Evolutionary conservation across 2,329 filamentous ascomycete species (phyloP).

Genomic region (Cytospora schulzeri): DNA sequence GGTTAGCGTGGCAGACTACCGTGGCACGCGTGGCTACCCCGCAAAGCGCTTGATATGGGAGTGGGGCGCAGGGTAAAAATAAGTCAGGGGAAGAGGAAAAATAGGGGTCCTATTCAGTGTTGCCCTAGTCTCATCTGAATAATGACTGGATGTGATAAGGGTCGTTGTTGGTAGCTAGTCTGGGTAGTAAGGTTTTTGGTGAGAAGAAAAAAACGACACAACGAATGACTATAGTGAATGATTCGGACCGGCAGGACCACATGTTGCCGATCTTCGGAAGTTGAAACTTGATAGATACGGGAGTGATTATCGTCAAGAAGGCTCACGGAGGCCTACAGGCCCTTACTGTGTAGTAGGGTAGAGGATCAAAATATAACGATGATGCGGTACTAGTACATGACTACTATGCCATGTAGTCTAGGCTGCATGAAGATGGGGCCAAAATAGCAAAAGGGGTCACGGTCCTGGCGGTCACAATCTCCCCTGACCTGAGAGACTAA

Average conservation of each 20-base stretch:
- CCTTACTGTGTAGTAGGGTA: too few relatives aligned
- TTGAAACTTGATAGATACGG: neutral
- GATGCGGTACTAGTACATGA: neutral
- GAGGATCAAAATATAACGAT: neutral
- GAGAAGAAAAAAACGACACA: neutral
- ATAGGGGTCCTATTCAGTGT: constrained; percentile 13
- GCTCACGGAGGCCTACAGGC: too few relatives aligned
- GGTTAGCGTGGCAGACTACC: constrained; percentile 11
- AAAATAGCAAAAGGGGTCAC: constrained; percentile 1
- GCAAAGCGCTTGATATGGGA: constrained; percentile 16
- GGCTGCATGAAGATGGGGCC: neutral
- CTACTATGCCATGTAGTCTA: neutral
- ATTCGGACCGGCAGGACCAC: neutral
- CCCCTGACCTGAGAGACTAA: constrained; percentile 10
- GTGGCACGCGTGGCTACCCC: constrained; percentile 11
- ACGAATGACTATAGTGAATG: neutral
- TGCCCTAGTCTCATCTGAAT: neutral
- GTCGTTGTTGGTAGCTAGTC: neutral
- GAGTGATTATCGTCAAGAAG: neutral
- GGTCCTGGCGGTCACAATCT: constrained; percentile 15
- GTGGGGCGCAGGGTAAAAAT: constrained; percentile 3
- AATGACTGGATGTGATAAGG: neutral
- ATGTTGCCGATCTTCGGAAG: neutral
- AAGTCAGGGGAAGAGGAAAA: constrained; percentile 16
- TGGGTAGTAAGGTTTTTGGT: neutral